These are phyloP conservation scores for Solanum pennellii DNA, from an alignment of 257 asterid species.

Conservation along the genomic window DNA sequence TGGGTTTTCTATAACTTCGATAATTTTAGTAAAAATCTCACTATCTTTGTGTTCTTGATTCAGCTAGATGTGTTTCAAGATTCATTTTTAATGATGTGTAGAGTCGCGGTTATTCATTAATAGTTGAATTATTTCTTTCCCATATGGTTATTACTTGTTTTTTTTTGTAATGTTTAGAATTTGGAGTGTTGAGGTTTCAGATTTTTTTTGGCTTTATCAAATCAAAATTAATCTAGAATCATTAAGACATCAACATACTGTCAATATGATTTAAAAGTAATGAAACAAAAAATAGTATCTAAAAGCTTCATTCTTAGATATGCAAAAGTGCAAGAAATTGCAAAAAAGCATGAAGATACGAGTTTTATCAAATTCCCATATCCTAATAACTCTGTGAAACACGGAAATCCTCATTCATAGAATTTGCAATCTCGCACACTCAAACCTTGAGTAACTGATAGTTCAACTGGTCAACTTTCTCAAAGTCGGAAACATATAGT, in stretches of 20 bases:
- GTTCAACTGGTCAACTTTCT: conserved; percentile 27
- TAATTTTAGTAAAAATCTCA: background rate
- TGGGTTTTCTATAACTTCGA: conserved; percentile 64
- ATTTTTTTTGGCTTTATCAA: background rate
- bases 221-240: background rate
- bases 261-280: too few species aligned
- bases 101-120: background rate
- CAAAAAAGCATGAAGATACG: background rate
- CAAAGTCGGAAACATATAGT: too few species aligned
- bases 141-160: background rate
- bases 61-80: background rate
- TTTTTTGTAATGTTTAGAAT: background rate
- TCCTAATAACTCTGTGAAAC: background rate
- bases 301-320: background rate
- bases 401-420: background rate
- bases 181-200: background rate
- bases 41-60: background rate
- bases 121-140: background rate
- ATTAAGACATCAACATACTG: background rate
- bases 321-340: background rate
- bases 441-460: conserved; percentile 29
- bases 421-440: conserved; percentile 8
- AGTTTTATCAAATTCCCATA: background rate
- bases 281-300: background rate
- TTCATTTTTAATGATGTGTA: background rate